Evolutionary conservation across 1,139 yeast genomes (phyloP), one percentile per base, ranked within the genome.

Genomic region (Candida sp.): DNA sequence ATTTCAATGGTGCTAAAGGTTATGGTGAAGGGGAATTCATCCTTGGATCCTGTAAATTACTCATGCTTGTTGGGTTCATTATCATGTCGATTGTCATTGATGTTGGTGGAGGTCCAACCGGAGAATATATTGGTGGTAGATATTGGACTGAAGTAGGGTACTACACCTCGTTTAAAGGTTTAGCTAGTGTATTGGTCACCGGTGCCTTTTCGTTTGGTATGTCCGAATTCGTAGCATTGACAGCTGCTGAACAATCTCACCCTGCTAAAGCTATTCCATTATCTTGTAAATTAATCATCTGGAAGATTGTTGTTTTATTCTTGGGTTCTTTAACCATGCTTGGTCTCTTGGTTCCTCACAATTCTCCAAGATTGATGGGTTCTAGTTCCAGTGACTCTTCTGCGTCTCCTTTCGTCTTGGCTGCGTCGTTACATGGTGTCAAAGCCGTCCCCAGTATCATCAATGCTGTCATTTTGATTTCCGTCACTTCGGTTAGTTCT

Each of bases 71-170:
- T 21, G 77, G 76, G 0, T 71, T 70, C 45, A 61, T 71, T 43
- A 61, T 72, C 39, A 66, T 65, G 60, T 73, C 73, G 35, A 66
- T 72, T 33, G 61, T 70, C 27, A 58, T 70, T 39, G 66, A 68
- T 44, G 59, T 65, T 46, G 77, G 77, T 45, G 77, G 72, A 39
- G 69, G 70, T 33, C 61, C 64, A 11, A 48, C 51, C 19, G 48
- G 45, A 22, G 73, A 73, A 3, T 71, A 60, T 47, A 68, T 75
- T 49, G 81, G 81, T 27, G 79, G 77, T 36, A 64, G 59, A 44
- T 71, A 70, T 52, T 76, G 80, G 80, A 62, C 64, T 44, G 54
- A 70, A 43, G 77, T 75, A 4, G 73, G 73, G 37, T 63, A 64
- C 29, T 57, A 58, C 48, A 68, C 71, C 37, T 52, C 57, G 30